Evolutionary conservation across 306 rosid species (phyloP).

Genomic region (Lathyrus tuberosus): DNA sequence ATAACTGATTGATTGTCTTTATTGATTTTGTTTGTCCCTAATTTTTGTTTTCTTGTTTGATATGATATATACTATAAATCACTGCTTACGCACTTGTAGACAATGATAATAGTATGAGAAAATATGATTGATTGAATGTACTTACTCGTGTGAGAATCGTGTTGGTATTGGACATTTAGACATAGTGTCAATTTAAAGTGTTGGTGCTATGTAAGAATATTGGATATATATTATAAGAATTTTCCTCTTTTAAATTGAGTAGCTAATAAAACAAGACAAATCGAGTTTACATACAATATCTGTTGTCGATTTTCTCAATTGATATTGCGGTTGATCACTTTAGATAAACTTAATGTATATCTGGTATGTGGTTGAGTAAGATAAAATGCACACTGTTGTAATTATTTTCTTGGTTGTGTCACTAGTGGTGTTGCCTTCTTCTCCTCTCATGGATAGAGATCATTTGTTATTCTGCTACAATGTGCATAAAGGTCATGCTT

Average conservation of each 20-base stretch:
- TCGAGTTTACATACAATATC: neutral
- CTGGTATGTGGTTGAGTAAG: constrained; percentile 2
- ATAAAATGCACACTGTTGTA: neutral
- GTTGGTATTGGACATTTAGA: neutral
- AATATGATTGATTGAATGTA: neutral
- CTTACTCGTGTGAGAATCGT: too few species aligned
- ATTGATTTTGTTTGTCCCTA: neutral
- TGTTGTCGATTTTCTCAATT: neutral
- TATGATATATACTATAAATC: neutral
- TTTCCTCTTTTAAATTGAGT: neutral
- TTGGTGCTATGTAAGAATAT: neutral
- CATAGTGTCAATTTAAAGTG: neutral
- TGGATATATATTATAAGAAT: neutral
- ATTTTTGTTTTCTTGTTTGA: neutral
- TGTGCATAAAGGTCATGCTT: neutral
- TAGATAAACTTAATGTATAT: neutral
- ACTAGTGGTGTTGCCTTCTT: neutral
- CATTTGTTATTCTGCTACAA: neutral
- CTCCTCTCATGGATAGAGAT: neutral
- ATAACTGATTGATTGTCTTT: neutral
- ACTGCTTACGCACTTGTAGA: neutral
- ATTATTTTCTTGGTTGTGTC: neutral
- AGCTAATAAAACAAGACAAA: neutral
- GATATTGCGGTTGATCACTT: neutral
- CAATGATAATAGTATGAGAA: neutral